Percentiles rank a stretch among this genome's conserved stretches.
Evolutionary conservation across 2,329 filamentous ascomycete genomes (phyloP).

Genomic region (Aspergillus quadricinctus): DNA sequence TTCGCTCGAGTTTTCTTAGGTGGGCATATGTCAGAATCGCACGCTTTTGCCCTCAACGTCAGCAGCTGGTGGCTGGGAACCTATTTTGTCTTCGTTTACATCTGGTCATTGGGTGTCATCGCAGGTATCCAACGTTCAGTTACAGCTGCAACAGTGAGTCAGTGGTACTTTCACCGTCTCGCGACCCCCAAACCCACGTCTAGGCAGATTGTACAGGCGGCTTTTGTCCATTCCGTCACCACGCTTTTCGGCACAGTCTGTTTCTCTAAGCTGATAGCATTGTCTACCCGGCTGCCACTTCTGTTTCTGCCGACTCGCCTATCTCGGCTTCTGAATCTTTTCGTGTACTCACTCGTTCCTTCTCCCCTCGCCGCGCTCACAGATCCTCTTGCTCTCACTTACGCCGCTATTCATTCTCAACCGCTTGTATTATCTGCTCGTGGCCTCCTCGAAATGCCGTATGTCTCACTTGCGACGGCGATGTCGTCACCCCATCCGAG

Average conservation of each 20-base stretch:
- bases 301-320: slow-evolving; percentile 75
- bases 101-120: slow-evolving; percentile 88
- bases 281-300: slow-evolving; percentile 78
- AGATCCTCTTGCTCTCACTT: slow-evolving; percentile 87
- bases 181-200: slow-evolving; percentile 72
- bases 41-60: slow-evolving; percentile 73
- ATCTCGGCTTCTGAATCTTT: slow-evolving; percentile 63
- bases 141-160: slow-evolving; percentile 89
- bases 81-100: slow-evolving; percentile 88
- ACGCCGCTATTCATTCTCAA: slow-evolving; percentile 88
- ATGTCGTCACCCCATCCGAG: slow-evolving; percentile 59
- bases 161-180: slow-evolving; percentile 98
- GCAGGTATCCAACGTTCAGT: slow-evolving; percentile 85
- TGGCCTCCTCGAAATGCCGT: slow-evolving; percentile 74
- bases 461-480: slow-evolving; percentile 64
- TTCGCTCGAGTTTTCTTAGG: slow-evolving; percentile 92
- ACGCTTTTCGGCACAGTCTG: slow-evolving; percentile 91
- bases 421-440: slow-evolving; percentile 72
- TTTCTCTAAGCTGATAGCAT: slow-evolving; percentile 73
- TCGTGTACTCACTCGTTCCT: slow-evolving; percentile 75
- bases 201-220: slow-evolving; percentile 75
- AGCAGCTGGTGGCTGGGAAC: slow-evolving; percentile 94
- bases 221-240: slow-evolving; percentile 73
- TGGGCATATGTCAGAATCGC: slow-evolving; percentile 65
- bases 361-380: slow-evolving; percentile 81